These are phyloP conservation scores for Gossypium stocksii DNA, from an alignment of 345 rosid genomes.

Conservation along the genomic window DNA sequence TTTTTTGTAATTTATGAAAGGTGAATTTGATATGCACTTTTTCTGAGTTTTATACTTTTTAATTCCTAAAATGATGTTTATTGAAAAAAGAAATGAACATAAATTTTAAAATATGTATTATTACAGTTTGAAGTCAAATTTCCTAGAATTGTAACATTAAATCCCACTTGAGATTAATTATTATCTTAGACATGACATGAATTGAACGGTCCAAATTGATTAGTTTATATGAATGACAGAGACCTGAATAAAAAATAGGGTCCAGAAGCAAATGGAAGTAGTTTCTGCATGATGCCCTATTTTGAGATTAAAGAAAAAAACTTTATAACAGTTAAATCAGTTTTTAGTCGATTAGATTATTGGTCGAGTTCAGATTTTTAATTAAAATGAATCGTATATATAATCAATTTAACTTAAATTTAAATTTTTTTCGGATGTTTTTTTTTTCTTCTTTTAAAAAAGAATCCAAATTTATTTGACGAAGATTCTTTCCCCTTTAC, in stretches of 20 bases:
- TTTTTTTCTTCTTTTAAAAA: neutral
- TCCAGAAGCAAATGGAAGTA: no score
- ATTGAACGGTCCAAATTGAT: constrained; percentile 21
- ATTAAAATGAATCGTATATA: no score
- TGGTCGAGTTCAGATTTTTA: no score
- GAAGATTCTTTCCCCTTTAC: neutral
- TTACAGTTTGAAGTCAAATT: constrained; percentile 14
- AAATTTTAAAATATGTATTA: no score
- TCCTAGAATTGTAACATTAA: constrained; percentile 6
- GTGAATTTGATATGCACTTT: constrained; percentile 26
- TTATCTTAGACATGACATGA: neutral
- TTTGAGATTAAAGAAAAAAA: no score
- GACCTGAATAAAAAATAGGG: constrained; percentile 1
- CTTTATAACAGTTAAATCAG: no score
- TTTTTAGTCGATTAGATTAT: no score
- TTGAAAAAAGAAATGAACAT: constrained; percentile 16
- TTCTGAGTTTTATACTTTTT: neutral
- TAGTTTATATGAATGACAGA: constrained; percentile 24
- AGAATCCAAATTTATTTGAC: neutral
- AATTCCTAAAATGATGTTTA: neutral
- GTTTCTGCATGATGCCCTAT: no score
- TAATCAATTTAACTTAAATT: no score
- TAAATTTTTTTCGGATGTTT: no score
- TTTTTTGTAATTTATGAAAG: neutral
- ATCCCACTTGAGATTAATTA: neutral